Base-by-base conservation (phyloP, 1,284 basidiomycete species). In the Chalciporus sp. region DNA sequence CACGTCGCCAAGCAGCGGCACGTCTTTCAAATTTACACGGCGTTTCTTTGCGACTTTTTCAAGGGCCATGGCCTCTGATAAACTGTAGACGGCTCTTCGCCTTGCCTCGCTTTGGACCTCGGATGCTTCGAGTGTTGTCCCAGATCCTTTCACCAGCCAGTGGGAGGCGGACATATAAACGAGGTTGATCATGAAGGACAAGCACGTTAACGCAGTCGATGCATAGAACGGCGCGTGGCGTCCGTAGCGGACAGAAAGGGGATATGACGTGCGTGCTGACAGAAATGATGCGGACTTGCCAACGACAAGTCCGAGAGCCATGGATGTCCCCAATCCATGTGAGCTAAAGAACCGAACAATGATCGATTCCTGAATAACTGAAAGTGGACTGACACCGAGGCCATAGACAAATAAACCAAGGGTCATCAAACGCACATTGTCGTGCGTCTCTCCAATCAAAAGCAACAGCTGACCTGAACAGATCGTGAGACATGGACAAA, bases 271-370 rank as follows among this genome's bases (percentile, higher is more conserved):
- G 31, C 86, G 78, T 8, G 89, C 88, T 17, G 89, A 81, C 49
- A 90, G 58, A 65, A 92, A 92, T 7, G 87, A 89, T 0, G 89
- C 81, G 17, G 78, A 82, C 67, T 92, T 92, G 46, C 90, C 90
- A 4, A 83, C 86, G 17, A 92, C 80, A 14, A 92, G 83, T 19
- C 90, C 90, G 35, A 92, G 76, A 1, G 89, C 90, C 72, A 92
- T 83, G 1, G 88, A 89, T 5, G 88, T 74, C 6, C 89, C 90
- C 2, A 92, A 76, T n/a, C 88, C 88, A 64, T 85, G 85, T 0
- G 83, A 82, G 57, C 81, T 84, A 73, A 91, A 90, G 72, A 91
- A 90, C 19, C 86, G 86, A 46, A 91, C 87, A 49, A 92, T 88
- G 61, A 90, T 90, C 4, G 85, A 86, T 67, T 90, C 87, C 70